These are phyloP conservation scores for Neocatenulostroma microsporum DNA, from an alignment of 2,329 filamentous ascomycete genomes.

Conservation along the genomic window DNA sequence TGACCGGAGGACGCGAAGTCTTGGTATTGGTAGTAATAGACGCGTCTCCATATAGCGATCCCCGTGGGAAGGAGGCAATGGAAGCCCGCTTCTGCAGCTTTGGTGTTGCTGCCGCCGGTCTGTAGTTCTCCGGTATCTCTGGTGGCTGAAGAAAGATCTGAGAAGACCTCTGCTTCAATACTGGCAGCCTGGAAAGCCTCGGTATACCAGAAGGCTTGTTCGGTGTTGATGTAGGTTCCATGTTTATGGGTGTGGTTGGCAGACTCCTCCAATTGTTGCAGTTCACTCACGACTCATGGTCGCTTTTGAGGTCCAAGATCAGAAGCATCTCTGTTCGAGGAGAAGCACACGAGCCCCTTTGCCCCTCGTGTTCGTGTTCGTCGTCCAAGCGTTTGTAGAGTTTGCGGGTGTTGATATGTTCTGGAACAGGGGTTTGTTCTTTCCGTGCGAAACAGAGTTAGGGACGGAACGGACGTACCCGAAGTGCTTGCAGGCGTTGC, in stretches of 20 bases:
- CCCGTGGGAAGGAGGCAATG: slow-evolving; percentile 7
- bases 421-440: too few relatives aligned
- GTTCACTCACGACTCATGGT: slow-evolving; percentile 6
- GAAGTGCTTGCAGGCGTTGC: slow-evolving; percentile 4
- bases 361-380: too few relatives aligned
- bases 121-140: slow-evolving; percentile 8
- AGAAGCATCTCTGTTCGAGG: too few relatives aligned
- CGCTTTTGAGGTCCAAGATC: too few relatives aligned
- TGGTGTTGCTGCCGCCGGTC: slow-evolving; percentile 6
- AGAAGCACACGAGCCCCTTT: too few relatives aligned
- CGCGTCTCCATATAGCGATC: slow-evolving; percentile 10
- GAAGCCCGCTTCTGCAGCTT: slow-evolving; percentile 15
- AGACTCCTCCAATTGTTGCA: slow-evolving; percentile 7
- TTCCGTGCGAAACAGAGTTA: too few relatives aligned
- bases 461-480: too few relatives aligned
- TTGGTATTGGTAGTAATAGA: neutral
- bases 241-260: slow-evolving; percentile 1
- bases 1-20: neutral
- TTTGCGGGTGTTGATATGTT: too few relatives aligned
- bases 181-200: slow-evolving; percentile 14
- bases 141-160: slow-evolving; percentile 6
- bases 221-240: slow-evolving; percentile 6
- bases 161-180: slow-evolving; percentile 12
- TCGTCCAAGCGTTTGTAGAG: neutral
- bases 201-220: slow-evolving; percentile 14